Evolutionary conservation across 1,284 basidiomycete species (phyloP), one percentile per base, ranked within the genome.

Genomic region (Trametes versicolor): DNA sequence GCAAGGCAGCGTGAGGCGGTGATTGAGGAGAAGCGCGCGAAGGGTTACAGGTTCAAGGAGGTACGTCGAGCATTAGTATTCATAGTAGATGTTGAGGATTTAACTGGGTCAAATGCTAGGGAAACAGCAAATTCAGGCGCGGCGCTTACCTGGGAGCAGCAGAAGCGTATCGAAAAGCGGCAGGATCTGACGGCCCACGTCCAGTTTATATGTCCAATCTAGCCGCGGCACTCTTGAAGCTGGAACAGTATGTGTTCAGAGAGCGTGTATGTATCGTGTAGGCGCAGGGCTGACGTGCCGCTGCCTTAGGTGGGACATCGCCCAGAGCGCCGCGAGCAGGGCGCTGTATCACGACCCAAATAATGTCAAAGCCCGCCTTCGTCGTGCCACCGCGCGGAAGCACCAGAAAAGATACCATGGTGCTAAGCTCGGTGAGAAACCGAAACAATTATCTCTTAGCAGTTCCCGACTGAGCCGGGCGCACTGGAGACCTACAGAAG

Each of bases 281-380:
- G n/a, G n/a, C n/a, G n/a, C n/a, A n/a, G n/a, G n/a, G n/a, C n/a
- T n/a, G n/a, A n/a, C n/a, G n/a, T n/a, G n/a, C n/a, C n/a, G n/a
- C n/a, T n/a, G n/a, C n/a, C n/a, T n/a, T 51, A 85, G 83, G 60
- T 82, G 79, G 67, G 77, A 79, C 59, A 74, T 80, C 56, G 83
- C 83, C 1, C 79, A 81, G 12, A 71, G 75, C 36, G 76, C 77
- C 4, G 81, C 83, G 6, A 77, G 75, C 2, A 71, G 76, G 27
- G 81, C 81, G 1, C 73, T 85, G 17, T 70, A 75, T 3, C 71
- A 79, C 25, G 77, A 83, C 54, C 82, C 81, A 3, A 76, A 75
- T 65, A 75, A 75, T 41, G 60, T 77, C 4, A 80, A 81, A 62
- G 82, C 82, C 5, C 76, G 83, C 12, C 83, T 80, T 66, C 70